These are phyloP conservation scores for Rutstroemia sp. DNA, from an alignment of 2,329 filamentous ascomycete genomes.

Conservation along the genomic window DNA sequence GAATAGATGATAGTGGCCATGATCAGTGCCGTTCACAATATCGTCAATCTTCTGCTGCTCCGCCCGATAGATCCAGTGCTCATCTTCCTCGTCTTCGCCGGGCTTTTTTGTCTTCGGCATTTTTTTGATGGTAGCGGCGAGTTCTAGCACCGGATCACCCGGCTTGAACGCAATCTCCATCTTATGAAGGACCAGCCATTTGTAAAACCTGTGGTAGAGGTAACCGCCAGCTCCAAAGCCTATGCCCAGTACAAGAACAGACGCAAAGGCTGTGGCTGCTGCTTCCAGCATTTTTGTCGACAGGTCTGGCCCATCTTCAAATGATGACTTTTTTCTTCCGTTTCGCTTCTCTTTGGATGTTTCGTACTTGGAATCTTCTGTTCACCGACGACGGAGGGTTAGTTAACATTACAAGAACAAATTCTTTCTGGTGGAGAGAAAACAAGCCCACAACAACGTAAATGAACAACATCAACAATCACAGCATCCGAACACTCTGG, in stretches of 20 bases:
- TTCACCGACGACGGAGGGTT: no score
- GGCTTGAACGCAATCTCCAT: conserved; percentile 88
- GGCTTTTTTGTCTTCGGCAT: conserved; percentile 35
- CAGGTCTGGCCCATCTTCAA: conserved; percentile 8
- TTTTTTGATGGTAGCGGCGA: conserved; percentile 61
- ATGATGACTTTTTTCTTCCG: not conserved
- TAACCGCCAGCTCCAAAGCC: conserved; percentile 63
- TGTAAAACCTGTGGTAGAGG: conserved; percentile 78
- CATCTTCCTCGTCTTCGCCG: conserved; percentile 31
- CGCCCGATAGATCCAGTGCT: conserved; percentile 69
- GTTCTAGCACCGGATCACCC: conserved; percentile 80
- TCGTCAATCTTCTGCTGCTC: conserved; percentile 76
- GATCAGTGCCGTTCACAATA: conserved; percentile 68
- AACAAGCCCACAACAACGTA: no score
- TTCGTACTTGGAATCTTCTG: not conserved
- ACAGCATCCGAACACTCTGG: no score
- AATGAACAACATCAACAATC: no score
- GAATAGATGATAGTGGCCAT: conserved; percentile 83
- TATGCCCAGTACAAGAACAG: conserved; percentile 62
- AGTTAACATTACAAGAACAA: no score
- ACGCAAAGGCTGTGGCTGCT: conserved; percentile 68
- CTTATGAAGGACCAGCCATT: conserved; percentile 81
- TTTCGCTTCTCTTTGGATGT: not conserved
- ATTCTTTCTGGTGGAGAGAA: no score
- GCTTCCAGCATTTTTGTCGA: conserved; percentile 61